phyloP scores from a whole-genome alignment of 1,284 basidiomycete genomes.

The Pseudozyma pruni region DNA sequence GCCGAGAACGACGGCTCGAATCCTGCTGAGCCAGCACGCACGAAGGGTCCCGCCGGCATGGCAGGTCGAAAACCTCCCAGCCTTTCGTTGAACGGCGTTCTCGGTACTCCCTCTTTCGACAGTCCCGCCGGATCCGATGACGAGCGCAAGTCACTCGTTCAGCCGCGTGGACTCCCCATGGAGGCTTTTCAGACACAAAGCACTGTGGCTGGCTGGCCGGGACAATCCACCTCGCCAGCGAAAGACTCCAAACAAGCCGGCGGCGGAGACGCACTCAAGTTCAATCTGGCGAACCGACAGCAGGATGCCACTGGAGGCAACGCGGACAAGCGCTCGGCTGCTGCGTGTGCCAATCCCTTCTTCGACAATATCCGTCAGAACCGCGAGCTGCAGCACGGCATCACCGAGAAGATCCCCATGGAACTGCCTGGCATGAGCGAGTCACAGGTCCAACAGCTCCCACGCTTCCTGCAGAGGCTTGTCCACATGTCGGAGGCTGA shows the following conservation, averaged over 20 bases:
- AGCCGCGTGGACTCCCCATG: slow-evolving; percentile 57
- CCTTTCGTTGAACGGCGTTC: slow-evolving; percentile 29
- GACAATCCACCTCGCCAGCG: slow-evolving; percentile 23
- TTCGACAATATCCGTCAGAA: slow-evolving; percentile 95
- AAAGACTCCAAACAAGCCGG: slow-evolving; percentile 12
- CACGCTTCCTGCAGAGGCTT: slow-evolving; percentile 82
- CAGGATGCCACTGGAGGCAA: slow-evolving; percentile 6
- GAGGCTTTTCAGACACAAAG: slow-evolving; percentile 59
- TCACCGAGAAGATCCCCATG: slow-evolving; percentile 68
- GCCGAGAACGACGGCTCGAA: not conserved
- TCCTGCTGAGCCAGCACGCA: not conserved
- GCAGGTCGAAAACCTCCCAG: slow-evolving; percentile 19
- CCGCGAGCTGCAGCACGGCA: slow-evolving; percentile 83
- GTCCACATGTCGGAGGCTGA: slow-evolving; percentile 72
- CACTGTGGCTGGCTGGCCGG: slow-evolving; percentile 47
- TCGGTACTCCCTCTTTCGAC: slow-evolving; percentile 8
- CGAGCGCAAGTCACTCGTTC: slow-evolving; percentile 45
- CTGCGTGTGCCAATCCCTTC: slow-evolving; percentile 68
- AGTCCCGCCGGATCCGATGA: slow-evolving; percentile 10
- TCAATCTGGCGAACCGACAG: slow-evolving; percentile 25
- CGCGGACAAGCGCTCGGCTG: slow-evolving; percentile 2
- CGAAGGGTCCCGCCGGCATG: not conserved
- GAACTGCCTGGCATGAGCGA: slow-evolving; percentile 47
- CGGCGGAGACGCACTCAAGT: slow-evolving; percentile 8
- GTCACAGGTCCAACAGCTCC: slow-evolving; percentile 72